Base-by-base conservation (phyloP, 257 asterid genomes). In the Buddleja alternifolia region DNA sequence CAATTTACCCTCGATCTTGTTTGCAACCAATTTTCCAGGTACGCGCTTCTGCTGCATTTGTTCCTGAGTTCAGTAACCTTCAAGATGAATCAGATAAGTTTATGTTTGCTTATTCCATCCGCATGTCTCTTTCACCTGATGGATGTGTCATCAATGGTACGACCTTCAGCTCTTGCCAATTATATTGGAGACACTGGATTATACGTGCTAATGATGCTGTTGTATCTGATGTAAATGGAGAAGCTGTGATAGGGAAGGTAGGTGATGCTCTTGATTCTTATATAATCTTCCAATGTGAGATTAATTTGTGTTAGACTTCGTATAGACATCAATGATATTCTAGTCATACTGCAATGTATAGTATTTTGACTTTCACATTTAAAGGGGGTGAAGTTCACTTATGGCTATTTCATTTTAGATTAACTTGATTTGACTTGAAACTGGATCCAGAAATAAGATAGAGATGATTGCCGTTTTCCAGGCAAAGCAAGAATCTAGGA, bases 191-290 rank as follows among this genome's bases (percentile, higher is more conserved):
- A 73, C 95, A 73, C 73, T 93, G 99, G 99, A 77, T 67, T 74
- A 87, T 93, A 68, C 83, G 86, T 20, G 77, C 77, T 48, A 78
- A 82, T 48, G 86, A 85, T 75, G 68, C 55, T 67, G 47, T 90
- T 69, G 85, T 84, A 69, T 78, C 84, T 69, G 72, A 77, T 23
- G 71, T 80, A 63, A 78, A 86, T 66, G 99, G 85, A 11, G 96
- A 90, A 84, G 99, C 91, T 57, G 97, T 93, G 63, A 87, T 93
- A 42, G 99, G 97, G 63, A 75, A 87, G 97, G 97, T 90, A 66
- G 67, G 79, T 73, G 34, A 5, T 74, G 64, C 20, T 72, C 42
- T 21, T 63, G 19, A 32, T 50, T 65, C 6, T 40, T 32, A 6
- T 48, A 66, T 54, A 14, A 70, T 7, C 46, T 75, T 66, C 10